A percentile compares a stretch with the other conserved stretches of the same genome.
These are phyloP conservation scores for Phytophthora fragariae DNA, from an alignment of 352 stramenopile species.

Conservation along the genomic window DNA sequence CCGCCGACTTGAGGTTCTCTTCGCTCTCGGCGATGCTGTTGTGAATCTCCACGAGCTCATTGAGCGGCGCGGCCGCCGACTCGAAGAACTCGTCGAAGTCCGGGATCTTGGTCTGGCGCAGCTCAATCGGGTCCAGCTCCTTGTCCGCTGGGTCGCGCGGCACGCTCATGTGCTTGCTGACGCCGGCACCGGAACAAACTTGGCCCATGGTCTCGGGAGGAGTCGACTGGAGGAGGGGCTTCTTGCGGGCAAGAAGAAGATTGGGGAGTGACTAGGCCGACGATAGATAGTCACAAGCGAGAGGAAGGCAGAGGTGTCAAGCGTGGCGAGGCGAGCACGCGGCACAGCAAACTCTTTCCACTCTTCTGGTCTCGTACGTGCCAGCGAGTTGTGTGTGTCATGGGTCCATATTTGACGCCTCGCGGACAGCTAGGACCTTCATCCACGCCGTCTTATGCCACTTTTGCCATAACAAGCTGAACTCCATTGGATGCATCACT, in stretches of 20 bases:
- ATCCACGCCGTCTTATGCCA: conserved; percentile 17
- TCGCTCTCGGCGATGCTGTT: conserved; percentile 66
- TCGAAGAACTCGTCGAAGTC: conserved; percentile 36
- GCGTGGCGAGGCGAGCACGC: background rate
- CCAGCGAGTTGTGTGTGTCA: conserved; percentile 17
- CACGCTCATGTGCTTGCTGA: conserved; percentile 55
- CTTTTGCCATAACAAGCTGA: background rate
- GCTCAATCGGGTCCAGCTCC: conserved; percentile 31
- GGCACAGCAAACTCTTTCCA: conserved; percentile 15
- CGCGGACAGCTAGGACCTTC: conserved; percentile 19
- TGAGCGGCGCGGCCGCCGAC: conserved; percentile 28
- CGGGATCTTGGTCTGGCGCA: conserved; percentile 33
- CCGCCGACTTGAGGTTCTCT: conserved; percentile 60
- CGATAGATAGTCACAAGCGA: background rate
- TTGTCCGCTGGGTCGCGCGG: conserved; percentile 40
- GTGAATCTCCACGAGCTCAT: conserved; percentile 40
- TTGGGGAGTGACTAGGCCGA: conserved; percentile 41
- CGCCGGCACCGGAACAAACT: conserved; percentile 55
- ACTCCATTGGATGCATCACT: too few species aligned
- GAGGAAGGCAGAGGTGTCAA: background rate
- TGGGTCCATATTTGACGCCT: conserved; percentile 13
- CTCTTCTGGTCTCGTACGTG: background rate
- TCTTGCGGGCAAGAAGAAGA: conserved; percentile 38
- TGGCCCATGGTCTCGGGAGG: conserved; percentile 52
- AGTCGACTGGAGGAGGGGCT: conserved; percentile 3